Evolutionary conservation across 768 basidiomycete species (phyloP).

Genomic region (Macrolepiota fuliginosa): DNA sequence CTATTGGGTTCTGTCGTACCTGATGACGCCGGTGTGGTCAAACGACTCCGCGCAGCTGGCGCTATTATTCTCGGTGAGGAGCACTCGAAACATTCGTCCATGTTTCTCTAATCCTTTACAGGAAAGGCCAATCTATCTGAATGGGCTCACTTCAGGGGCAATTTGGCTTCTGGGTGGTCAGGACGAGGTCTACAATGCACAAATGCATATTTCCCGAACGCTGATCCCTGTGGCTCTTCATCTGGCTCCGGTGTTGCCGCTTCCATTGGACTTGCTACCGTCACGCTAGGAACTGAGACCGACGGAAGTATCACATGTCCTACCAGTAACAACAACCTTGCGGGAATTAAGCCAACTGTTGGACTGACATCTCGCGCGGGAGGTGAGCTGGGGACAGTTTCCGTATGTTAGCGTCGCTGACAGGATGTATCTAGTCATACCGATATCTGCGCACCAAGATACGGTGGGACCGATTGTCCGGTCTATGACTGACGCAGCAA

Average conservation of each 20-base stretch:
- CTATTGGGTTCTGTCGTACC: conserved; percentile 42
- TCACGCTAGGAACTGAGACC: conserved; percentile 48
- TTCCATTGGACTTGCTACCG: conserved; percentile 50
- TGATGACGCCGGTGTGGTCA: conserved; percentile 44
- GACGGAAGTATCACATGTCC: conserved; percentile 58
- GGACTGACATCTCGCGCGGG: conserved; percentile 59
- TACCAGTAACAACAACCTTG: conserved; percentile 49
- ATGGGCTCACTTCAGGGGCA: conserved; percentile 48
- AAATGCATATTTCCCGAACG: conserved; percentile 47
- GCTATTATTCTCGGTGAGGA: conserved; percentile 30
- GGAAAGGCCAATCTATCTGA: conserved; percentile 42
- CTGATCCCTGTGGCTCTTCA: conserved; percentile 56
- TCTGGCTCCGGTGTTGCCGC: conserved; percentile 56
- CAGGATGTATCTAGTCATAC: conserved; percentile 38
- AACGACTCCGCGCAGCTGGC: conserved; percentile 38
- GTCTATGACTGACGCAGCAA: conserved; percentile 51
- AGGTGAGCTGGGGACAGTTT: conserved; percentile 30
- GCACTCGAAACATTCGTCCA: too few relatives aligned
- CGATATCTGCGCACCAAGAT: conserved; percentile 56
- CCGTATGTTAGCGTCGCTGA: background rate
- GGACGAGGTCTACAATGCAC: conserved; percentile 52
- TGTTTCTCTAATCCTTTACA: too few relatives aligned
- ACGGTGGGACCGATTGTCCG: conserved; percentile 57
- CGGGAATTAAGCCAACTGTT: conserved; percentile 59
- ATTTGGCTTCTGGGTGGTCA: conserved; percentile 53